These are phyloP conservation scores for Triticum timopheevii DNA, from an alignment of 176 grass and related monocot genomes.

Conservation along the genomic window DNA sequence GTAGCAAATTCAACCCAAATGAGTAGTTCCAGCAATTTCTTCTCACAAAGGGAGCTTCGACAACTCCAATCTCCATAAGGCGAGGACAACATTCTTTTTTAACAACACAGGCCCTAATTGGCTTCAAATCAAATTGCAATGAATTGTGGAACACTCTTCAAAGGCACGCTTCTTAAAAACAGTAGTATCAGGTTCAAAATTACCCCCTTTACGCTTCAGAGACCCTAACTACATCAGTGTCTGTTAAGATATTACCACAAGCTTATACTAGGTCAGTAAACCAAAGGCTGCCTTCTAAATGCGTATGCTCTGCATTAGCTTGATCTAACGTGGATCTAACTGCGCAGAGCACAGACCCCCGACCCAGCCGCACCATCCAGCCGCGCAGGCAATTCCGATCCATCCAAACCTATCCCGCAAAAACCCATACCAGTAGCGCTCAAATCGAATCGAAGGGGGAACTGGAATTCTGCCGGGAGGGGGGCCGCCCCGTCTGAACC, in stretches of 20 bases:
- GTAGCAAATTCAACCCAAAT: not conserved
- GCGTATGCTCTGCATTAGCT: not conserved
- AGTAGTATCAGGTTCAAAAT: not conserved
- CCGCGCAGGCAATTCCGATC: not conserved
- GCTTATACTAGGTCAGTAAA: not conserved
- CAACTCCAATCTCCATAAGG: not conserved
- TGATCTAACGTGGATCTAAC: conserved; percentile 36
- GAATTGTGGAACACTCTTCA: not conserved
- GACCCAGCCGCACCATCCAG: not conserved
- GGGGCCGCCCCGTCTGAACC: not conserved
- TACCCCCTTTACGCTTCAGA: not conserved
- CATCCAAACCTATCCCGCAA: not conserved
- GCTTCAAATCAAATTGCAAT: not conserved
- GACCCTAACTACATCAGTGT: not conserved
- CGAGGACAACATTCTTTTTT: not conserved
- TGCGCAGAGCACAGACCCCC: not conserved
- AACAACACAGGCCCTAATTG: not conserved
- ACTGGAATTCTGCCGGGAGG: not conserved
- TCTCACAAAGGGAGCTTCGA: not conserved
- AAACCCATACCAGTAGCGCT: not conserved
- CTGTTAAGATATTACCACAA: not conserved
- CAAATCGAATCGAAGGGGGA: not conserved
- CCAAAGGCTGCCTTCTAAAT: not conserved
- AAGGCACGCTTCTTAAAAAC: not conserved
- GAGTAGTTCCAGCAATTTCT: not conserved